Conservation (phyloP, 2,329 filamentous ascomycete genomes). For the Aspergillus sojae region DNA sequence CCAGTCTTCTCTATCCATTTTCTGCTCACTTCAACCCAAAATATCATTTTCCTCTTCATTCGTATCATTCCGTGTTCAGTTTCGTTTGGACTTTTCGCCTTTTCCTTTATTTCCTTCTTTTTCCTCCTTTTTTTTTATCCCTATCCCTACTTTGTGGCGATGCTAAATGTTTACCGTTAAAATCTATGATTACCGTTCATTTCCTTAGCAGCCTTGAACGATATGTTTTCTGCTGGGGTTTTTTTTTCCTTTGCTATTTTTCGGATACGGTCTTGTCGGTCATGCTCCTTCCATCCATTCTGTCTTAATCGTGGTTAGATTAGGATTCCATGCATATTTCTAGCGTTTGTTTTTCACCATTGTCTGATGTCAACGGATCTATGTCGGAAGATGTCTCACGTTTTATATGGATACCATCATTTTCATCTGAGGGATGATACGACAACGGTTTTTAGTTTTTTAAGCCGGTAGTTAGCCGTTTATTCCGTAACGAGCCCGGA, state of each 20-base stretch:
- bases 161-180: neutral
- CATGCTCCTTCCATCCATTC: constrained; percentile 12
- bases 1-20: constrained; percentile 25
- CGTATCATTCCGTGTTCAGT: constrained; percentile 1
- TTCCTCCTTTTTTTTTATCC: constrained; percentile 28
- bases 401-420: constrained; percentile 16
- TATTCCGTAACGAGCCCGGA: neutral
- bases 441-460: neutral
- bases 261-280: constrained; percentile 11
- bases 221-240: neutral
- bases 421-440: constrained; percentile 12
- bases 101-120: constrained; percentile 19
- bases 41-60: constrained; percentile 3
- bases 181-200: constrained; percentile 29
- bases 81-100: constrained; percentile 4
- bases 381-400: constrained; percentile 12
- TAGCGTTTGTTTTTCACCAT: constrained; percentile 23
- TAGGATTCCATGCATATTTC: constrained; percentile 29
- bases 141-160: neutral
- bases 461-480: neutral
- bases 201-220: constrained; percentile 1
- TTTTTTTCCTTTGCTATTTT: constrained; percentile 10
- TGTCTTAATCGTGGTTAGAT: constrained; percentile 26
- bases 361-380: constrained; percentile 12
- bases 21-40: constrained; percentile 1